Evolutionary conservation across 352 stramenopile genomes (phyloP).

Genomic region (Pelagophyceae sp.): DNA sequence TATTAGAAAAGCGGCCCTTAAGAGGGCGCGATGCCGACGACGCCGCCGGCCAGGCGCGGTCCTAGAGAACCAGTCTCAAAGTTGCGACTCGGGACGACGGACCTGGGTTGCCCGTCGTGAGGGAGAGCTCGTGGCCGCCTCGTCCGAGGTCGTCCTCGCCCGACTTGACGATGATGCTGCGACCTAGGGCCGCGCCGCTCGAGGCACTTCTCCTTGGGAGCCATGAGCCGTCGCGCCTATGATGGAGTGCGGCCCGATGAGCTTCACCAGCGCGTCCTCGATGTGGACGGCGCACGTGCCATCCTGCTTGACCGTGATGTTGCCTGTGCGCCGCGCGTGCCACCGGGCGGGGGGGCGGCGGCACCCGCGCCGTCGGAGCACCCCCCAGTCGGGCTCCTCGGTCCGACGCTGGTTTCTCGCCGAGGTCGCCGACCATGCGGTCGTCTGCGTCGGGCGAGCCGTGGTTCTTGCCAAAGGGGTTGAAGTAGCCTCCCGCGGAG

Average conservation of each 20-base stretch:
- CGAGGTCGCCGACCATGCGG: slow-evolving; percentile 84
- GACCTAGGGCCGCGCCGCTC: slow-evolving; percentile 23
- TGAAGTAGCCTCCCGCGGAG: slow-evolving; percentile 82
- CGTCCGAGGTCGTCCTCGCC: slow-evolving; percentile 90
- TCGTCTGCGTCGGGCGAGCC: slow-evolving; percentile 86
- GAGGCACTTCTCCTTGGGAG: too few relatives aligned
- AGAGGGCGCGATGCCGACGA: slow-evolving; percentile 70
- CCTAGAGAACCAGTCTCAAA: too few relatives aligned
- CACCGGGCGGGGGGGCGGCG: not conserved
- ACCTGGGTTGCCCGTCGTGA: slow-evolving; percentile 90
- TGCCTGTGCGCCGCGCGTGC: slow-evolving; percentile 18
- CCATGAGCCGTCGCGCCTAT: too few relatives aligned
- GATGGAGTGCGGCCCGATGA: slow-evolving; percentile 93
- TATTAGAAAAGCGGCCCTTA: slow-evolving; percentile 21
- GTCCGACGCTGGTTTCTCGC: slow-evolving; percentile 25
- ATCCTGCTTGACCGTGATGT: slow-evolving; percentile 59
- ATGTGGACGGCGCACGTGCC: slow-evolving; percentile 78
- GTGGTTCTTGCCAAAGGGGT: slow-evolving; percentile 96
- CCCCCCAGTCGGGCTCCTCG: not conserved
- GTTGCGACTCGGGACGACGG: too few relatives aligned
- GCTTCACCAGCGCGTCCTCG: slow-evolving; percentile 87
- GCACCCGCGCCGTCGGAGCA: not conserved
- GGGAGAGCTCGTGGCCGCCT: slow-evolving; percentile 87
- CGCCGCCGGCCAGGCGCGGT: slow-evolving; percentile 70
- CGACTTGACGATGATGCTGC: slow-evolving; percentile 84